phyloP scores from a whole-genome alignment of 2,329 filamentous ascomycete species.

The Bipolaris oryzae region DNA sequence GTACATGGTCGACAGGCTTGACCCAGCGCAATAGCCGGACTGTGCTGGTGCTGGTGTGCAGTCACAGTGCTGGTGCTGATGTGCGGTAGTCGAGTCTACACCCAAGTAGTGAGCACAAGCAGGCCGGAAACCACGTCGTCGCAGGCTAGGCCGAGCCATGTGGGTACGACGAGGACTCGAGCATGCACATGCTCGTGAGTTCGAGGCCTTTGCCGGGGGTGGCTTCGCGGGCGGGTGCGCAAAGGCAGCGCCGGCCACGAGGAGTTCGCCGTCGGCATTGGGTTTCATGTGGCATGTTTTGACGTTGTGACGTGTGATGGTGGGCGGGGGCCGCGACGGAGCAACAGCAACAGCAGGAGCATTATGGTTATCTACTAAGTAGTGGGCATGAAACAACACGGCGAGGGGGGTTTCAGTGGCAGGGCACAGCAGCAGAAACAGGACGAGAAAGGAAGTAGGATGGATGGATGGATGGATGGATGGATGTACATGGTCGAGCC shows the following conservation, averaged over 20 bases:
- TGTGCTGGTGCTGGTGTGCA: no score
- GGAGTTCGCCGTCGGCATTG: slow-evolving; percentile 27
- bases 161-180: slow-evolving; percentile 10
- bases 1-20: not conserved
- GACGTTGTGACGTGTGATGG: slow-evolving; percentile 28
- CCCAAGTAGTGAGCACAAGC: no score
- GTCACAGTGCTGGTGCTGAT: no score
- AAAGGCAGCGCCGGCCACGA: slow-evolving; percentile 19
- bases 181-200: slow-evolving; percentile 22
- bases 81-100: no score
- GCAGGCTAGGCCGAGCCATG: slow-evolving; percentile 3
- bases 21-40: no score
- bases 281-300: slow-evolving; percentile 34
- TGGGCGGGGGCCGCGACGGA: slow-evolving; percentile 6
- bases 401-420: slow-evolving; percentile 20
- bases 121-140: not conserved
- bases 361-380: no score
- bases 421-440: no score
- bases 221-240: slow-evolving; percentile 4
- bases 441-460: no score
- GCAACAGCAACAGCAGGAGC: slow-evolving; percentile 11
- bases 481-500: no score
- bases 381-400: slow-evolving; percentile 15
- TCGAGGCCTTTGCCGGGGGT: not conserved
- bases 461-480: no score